Conservation (phyloP, 2,329 filamentous ascomycete genomes). For the Cercospora brassicicola region DNA sequence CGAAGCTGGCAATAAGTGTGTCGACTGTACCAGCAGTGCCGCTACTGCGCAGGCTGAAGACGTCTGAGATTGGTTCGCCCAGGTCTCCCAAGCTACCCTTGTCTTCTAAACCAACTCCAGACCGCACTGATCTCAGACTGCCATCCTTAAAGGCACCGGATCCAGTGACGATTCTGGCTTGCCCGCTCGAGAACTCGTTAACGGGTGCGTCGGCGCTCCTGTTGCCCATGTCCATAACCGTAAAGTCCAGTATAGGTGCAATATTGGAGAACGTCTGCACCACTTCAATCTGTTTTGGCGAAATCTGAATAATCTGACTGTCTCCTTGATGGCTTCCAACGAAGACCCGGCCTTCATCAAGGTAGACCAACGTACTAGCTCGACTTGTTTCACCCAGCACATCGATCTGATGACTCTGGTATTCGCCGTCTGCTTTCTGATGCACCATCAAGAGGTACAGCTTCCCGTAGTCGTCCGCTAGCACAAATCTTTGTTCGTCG, state of each 20-base stretch:
- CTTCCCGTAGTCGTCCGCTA: conserved; percentile 87
- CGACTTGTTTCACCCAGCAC: conserved; percentile 69
- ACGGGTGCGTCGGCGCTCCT: conserved; percentile 74
- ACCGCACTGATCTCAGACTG: conserved; percentile 83
- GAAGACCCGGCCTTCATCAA: conserved; percentile 72
- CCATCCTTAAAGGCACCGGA: conserved; percentile 89
- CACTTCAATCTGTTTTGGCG: conserved; percentile 60
- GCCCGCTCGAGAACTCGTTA: conserved; percentile 91
- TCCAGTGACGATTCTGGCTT: conserved; percentile 88
- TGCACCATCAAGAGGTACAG: conserved; percentile 82
- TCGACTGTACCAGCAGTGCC: conserved; percentile 67
- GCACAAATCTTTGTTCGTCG: conserved; percentile 77
- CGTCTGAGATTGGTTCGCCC: conserved; percentile 44
- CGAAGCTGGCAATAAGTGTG: conserved; percentile 74
- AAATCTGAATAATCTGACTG: conserved; percentile 73
- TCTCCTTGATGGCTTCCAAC: conserved; percentile 91
- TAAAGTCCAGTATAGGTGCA: conserved; percentile 88
- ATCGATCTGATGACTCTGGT: conserved; percentile 70
- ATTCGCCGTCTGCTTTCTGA: conserved; percentile 62
- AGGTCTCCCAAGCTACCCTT: conserved; percentile 70
- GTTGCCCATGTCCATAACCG: conserved; percentile 93
- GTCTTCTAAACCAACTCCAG: conserved; percentile 81
- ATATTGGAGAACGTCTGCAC: conserved; percentile 80
- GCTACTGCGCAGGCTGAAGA: conserved; percentile 66
- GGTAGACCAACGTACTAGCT: conserved; percentile 75